A percentile compares a stretch with the other conserved stretches of the same genome.
Conservation (phyloP, 768 basidiomycete species). For the Rhodocollybia butyracea region DNA sequence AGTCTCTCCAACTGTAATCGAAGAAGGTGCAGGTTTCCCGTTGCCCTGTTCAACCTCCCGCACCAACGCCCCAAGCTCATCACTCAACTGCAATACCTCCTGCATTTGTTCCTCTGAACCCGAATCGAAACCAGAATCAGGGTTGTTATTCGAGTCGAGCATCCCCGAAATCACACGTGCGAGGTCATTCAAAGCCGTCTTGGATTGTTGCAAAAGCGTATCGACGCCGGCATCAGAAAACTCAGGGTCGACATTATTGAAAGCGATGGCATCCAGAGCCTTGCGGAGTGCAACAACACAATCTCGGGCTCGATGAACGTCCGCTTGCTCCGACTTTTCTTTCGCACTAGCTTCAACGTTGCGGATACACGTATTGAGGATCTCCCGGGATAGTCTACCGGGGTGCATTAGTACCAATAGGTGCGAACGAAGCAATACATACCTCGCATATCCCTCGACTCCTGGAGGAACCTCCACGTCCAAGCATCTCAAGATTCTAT, state of each 20-base stretch:
- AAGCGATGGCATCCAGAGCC: background rate
- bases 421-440: constrained; percentile 12
- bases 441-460: constrained; percentile 77
- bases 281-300: background rate
- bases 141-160: too few relatives aligned
- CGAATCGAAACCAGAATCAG: constrained; percentile 48
- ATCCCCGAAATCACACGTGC: constrained; percentile 48
- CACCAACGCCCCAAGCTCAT: constrained; percentile 59
- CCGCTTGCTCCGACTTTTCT: constrained; percentile 17
- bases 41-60: constrained; percentile 32
- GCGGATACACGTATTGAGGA: constrained; percentile 84
- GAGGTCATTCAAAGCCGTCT: constrained; percentile 31
- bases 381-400: constrained; percentile 76
- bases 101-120: constrained; percentile 60
- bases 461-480: constrained; percentile 90
- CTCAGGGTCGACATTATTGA: background rate
- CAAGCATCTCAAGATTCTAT: constrained; percentile 85
- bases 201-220: background rate
- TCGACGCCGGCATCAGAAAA: background rate
- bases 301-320: constrained; percentile 9
- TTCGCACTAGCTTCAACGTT: constrained; percentile 88
- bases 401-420: background rate
- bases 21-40: too few relatives aligned
- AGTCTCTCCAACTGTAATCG: too few relatives aligned
- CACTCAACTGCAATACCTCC: constrained; percentile 69